Percentiles rank a stretch among this genome's conserved stretches.
These are phyloP conservation scores for Candida sanyaensis DNA, from an alignment of 1,139 yeast species.

Conservation along the genomic window DNA sequence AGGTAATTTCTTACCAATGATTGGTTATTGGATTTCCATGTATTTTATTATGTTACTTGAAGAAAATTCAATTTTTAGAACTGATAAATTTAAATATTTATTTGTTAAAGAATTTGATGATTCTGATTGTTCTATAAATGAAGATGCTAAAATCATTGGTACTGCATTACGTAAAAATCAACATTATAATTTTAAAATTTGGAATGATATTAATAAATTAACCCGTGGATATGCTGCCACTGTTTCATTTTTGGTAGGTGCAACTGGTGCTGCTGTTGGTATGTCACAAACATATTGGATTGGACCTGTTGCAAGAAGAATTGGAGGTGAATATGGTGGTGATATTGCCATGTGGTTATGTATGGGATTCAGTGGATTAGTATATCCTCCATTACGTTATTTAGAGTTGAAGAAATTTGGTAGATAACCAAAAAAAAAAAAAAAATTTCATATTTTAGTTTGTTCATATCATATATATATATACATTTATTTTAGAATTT, in stretches of 20 bases:
- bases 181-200: conserved; percentile 63
- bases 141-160: not conserved
- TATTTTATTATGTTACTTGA: conserved; percentile 71
- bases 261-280: conserved; percentile 77
- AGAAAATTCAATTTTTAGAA: conserved; percentile 75
- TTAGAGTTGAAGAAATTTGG: conserved; percentile 60
- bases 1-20: conserved; percentile 91
- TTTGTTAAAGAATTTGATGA: conserved; percentile 53
- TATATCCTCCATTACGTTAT: conserved; percentile 65
- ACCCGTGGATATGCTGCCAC: conserved; percentile 70
- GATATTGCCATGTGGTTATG: conserved; percentile 84
- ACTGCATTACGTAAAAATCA: conserved; percentile 21
- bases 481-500: not conserved
- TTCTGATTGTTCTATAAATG: conserved; percentile 1
- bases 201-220: conserved; percentile 58
- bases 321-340: conserved; percentile 58
- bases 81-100: conserved; percentile 46
- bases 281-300: conserved; percentile 80
- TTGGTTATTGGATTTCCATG: conserved; percentile 91
- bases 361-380: conserved; percentile 67
- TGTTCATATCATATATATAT: not conserved
- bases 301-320: conserved; percentile 71
- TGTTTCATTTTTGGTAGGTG: conserved; percentile 59
- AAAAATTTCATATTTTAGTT: too few species aligned
- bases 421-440: too few species aligned